Conservation (phyloP, 148 eudicot species). For the Diospyros kaki region DNA sequence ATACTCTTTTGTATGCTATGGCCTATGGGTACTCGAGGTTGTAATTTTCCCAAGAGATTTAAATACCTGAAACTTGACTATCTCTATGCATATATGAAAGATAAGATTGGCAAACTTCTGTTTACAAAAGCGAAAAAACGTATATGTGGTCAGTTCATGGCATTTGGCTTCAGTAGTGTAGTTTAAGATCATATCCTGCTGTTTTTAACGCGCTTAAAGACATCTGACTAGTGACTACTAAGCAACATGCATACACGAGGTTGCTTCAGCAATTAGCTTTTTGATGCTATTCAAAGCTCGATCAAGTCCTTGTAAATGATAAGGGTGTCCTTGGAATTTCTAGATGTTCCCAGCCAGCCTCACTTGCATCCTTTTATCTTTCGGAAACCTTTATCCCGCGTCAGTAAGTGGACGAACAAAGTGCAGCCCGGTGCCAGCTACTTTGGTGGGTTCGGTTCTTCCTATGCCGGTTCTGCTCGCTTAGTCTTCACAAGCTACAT, state of each 20-base stretch:
- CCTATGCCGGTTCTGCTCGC: slow-evolving; percentile 46
- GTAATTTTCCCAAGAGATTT: slow-evolving; percentile 33
- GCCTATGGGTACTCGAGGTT: slow-evolving; percentile 27
- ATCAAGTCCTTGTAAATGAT: slow-evolving; percentile 19
- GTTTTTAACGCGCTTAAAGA: slow-evolving; percentile 41
- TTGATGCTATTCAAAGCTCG: slow-evolving; percentile 31
- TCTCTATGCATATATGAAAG: slow-evolving; percentile 42
- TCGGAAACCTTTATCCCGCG: slow-evolving; percentile 43
- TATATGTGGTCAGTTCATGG: slow-evolving; percentile 43
- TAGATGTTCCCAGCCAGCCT: slow-evolving; percentile 41
- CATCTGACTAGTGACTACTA: slow-evolving; percentile 28
- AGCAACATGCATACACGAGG: slow-evolving; percentile 49
- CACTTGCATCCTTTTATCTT: slow-evolving; percentile 59
- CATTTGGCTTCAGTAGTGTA: slow-evolving; percentile 24
- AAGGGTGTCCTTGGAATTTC: slow-evolving; percentile 45
- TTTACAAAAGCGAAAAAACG: slow-evolving; percentile 23
- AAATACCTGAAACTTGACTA: slow-evolving; percentile 46
- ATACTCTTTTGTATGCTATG: slow-evolving; percentile 33
- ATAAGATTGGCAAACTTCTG: slow-evolving; percentile 33
- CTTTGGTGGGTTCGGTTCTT: slow-evolving; percentile 59
- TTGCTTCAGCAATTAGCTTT: slow-evolving; percentile 54
- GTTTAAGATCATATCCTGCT: slow-evolving; percentile 23
- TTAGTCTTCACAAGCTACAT: slow-evolving; percentile 34
- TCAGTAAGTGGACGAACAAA: slow-evolving; percentile 49
- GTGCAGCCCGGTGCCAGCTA: slow-evolving; percentile 34